Evolutionary conservation across 352 stramenopile species (phyloP).

Genomic region (Phytophthora niederhauseri): DNA sequence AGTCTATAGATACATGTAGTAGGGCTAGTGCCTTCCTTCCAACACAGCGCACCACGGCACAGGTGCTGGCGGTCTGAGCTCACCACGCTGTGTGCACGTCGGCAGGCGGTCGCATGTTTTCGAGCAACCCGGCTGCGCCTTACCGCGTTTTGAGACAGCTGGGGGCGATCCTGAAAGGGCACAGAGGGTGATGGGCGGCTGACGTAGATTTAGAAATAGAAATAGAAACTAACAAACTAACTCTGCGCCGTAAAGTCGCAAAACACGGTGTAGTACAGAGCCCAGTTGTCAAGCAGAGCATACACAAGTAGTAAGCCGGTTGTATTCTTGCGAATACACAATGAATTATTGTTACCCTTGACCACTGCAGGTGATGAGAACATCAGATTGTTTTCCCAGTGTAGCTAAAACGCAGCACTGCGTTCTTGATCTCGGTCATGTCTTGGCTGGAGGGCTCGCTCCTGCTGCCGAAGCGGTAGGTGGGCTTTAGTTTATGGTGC

Average conservation of each 20-base stretch:
- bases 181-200: constrained; percentile 35
- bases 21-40: neutral
- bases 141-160: neutral
- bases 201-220: constrained; percentile 38
- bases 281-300: no score
- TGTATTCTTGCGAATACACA: no score
- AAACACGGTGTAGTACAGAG: no score
- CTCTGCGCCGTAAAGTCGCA: no score
- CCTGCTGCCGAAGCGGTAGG: constrained; percentile 39
- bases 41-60: no score
- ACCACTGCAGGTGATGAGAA: no score
- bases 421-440: constrained; percentile 57
- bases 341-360: no score
- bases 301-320: no score
- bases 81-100: neutral
- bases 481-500: constrained; percentile 38
- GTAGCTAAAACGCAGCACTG: constrained; percentile 65
- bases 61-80: no score
- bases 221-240: no score
- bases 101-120: neutral
- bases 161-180: constrained; percentile 26
- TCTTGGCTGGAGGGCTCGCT: constrained; percentile 47
- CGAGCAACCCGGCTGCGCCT: neutral
- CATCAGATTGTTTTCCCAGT: constrained; percentile 1
- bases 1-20: neutral